Percentiles rank a stretch among this genome's conserved stretches.
These are phyloP conservation scores for Starmerella vitae DNA, from an alignment of 805 yeast genomes.

Conservation along the genomic window DNA sequence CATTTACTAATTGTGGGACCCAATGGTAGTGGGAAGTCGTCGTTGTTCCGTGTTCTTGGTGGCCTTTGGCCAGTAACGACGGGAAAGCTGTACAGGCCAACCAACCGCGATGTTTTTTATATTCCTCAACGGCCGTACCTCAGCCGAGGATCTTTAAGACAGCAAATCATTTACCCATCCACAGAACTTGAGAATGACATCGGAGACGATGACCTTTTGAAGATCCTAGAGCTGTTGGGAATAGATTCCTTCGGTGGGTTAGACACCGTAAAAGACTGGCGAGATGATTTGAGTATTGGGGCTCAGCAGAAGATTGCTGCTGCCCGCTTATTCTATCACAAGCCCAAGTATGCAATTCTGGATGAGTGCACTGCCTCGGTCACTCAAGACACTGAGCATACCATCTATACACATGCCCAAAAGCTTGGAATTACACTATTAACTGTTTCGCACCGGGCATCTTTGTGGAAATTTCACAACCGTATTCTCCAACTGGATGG, in stretches of 20 bases:
- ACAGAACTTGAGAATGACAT: conserved; percentile 37
- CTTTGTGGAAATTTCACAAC: conserved; percentile 84
- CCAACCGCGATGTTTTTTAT: conserved; percentile 58
- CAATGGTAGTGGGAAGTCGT: conserved; percentile 91
- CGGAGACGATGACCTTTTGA: conserved; percentile 27
- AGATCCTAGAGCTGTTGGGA: conserved; percentile 28
- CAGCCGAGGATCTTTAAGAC: conserved; percentile 64
- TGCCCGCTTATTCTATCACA: conserved; percentile 83
- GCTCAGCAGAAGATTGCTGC: conserved; percentile 88
- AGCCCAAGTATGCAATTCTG: conserved; percentile 83
- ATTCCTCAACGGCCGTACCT: conserved; percentile 87
- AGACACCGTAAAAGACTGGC: conserved; percentile 66
- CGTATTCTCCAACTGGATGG: conserved; percentile 74
- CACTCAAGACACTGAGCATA: conserved; percentile 77
- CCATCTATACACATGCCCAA: conserved; percentile 76
- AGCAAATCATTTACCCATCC: conserved; percentile 82
- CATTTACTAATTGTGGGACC: conserved; percentile 88
- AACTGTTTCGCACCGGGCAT: conserved; percentile 86
- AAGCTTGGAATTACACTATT: conserved; percentile 63
- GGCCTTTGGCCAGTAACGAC: conserved; percentile 79
- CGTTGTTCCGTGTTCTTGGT: conserved; percentile 77
- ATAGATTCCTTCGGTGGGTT: conserved; percentile 38
- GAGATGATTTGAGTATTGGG: conserved; percentile 76
- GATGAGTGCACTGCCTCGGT: conserved; percentile 96
- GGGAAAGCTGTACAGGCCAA: conserved; percentile 48